phyloP scores from a whole-genome alignment of 345 rosid genomes.

The Anacardium occidentale region DNA sequence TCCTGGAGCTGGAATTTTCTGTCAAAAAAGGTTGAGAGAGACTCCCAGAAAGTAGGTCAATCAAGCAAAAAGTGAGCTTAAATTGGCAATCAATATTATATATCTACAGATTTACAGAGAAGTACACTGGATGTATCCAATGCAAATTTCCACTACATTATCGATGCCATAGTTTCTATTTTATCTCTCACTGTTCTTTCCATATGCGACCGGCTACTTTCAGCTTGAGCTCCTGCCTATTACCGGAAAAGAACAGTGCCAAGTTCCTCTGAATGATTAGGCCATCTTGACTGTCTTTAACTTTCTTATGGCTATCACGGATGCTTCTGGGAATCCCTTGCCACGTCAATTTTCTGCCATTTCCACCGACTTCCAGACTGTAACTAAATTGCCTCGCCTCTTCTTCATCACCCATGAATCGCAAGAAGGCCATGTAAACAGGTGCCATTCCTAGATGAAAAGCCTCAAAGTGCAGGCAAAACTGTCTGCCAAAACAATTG shows the following conservation, averaged over 20 bases:
- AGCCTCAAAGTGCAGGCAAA: constrained; percentile 64
- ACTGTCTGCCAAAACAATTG: constrained; percentile 51
- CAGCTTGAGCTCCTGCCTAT: constrained; percentile 46
- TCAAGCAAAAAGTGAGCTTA: background rate
- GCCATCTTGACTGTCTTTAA: constrained; percentile 57
- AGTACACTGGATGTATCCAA: background rate
- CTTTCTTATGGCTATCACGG: constrained; percentile 53
- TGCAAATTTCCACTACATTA: background rate
- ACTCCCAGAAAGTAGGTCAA: background rate
- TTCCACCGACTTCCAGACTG: constrained; percentile 56
- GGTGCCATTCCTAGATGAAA: constrained; percentile 49
- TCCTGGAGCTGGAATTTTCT: background rate
- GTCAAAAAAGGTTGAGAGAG: background rate
- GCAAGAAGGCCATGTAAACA: constrained; percentile 58
- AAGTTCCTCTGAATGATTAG: constrained; percentile 48
- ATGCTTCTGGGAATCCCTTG: constrained; percentile 59
- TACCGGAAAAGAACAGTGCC: constrained; percentile 58
- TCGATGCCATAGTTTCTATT: background rate
- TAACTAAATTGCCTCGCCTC: constrained; percentile 51
- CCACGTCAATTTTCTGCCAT: constrained; percentile 51
- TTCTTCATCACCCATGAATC: constrained; percentile 56
- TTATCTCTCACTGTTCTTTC: constrained; percentile 40
- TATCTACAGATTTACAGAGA: constrained; percentile 20
- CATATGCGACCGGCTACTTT: constrained; percentile 52
- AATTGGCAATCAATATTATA: constrained; percentile 1